Evolutionary conservation across 345 rosid genomes (phyloP), one percentile per base, ranked within the genome.

Genomic region (Excoecaria cochinchinensis): DNA sequence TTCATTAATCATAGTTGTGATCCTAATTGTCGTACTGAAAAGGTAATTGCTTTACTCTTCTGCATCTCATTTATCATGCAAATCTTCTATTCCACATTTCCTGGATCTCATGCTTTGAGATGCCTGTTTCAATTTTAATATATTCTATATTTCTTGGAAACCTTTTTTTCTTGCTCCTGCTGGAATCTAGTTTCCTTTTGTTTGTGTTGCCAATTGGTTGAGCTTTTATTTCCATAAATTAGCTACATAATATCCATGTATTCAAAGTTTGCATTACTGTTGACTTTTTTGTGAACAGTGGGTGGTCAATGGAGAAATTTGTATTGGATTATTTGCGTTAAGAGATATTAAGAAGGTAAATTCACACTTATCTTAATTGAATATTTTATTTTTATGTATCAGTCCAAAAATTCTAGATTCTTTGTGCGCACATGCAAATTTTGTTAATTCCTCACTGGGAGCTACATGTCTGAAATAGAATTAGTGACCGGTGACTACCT

Each of bases 301-400:
- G 99, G 90, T 95, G 90, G 98, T 95, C 78, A 93, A 95, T 81
- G 99, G 99, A 79, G 99, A 95, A 87, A 93, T 95, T 78, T 95
- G 98, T 69, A 91, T 95, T 60, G 99, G 99, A 71, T 80, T 95
- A 73, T 95, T 95, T 88, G 93, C 99, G 31, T 70, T 93, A 77
- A 86, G 91, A 85, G 93, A 90, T 80, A 91, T 95, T 69, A 90
- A 86, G 80, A 84, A 90, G 98, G 98, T 95, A 86, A 48, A 86
- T 70, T 65, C 58, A 52, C 69, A 64, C 46, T 24, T 69, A 21
- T 13, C 40, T 75, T 36, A 17, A 42, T 55, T 80, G 25, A 63
- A 56, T 72, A 55, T 65, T 47, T n/a, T 47, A 0, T 24, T 48
- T 62, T 39, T 50, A 21, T 38, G 38, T 60, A 0, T 47, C 42